Percentiles rank a stretch among this genome's conserved stretches.
Conservation (phyloP, 257 asterid species). For the Solanum paucissectum region DNA sequence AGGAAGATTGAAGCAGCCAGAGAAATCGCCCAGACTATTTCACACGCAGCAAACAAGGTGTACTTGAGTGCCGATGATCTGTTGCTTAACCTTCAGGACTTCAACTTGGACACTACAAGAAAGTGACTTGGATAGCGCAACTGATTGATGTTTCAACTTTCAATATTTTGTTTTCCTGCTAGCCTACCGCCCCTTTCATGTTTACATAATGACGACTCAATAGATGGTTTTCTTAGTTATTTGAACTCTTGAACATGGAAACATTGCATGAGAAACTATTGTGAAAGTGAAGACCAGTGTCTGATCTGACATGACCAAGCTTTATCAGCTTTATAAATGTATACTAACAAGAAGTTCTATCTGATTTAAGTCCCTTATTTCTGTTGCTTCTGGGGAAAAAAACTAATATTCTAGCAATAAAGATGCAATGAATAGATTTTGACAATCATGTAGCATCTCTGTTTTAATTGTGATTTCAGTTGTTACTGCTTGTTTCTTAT, state of each 20-base stretch:
- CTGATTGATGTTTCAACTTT: not conserved
- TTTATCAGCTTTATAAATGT: not conserved
- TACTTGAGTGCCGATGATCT: conserved; percentile 72
- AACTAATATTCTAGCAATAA: not conserved
- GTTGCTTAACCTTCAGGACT: conserved; percentile 69
- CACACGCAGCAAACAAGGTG: conserved; percentile 67
- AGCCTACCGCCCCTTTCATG: not conserved
- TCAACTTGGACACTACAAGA: conserved; percentile 17
- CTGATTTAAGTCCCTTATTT: not conserved
- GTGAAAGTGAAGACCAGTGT: not conserved
- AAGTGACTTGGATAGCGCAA: conserved; percentile 10
- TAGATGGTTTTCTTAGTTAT: not conserved
- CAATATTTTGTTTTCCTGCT: not conserved
- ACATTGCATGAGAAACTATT: not conserved
- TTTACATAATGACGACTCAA: not conserved
- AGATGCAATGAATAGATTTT: not conserved
- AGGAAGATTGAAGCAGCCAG: conserved; percentile 55
- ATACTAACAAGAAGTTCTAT: not conserved
- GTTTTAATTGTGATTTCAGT: no score
- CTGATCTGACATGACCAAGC: not conserved
- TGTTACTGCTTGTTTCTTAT: no score
- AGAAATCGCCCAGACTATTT: conserved; percentile 61
- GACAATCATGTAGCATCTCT: no score
- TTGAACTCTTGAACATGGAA: not conserved
- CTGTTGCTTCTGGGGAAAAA: not conserved